phyloP scores from a whole-genome alignment of 352 stramenopile genomes.

The Phytophthora meadii region DNA sequence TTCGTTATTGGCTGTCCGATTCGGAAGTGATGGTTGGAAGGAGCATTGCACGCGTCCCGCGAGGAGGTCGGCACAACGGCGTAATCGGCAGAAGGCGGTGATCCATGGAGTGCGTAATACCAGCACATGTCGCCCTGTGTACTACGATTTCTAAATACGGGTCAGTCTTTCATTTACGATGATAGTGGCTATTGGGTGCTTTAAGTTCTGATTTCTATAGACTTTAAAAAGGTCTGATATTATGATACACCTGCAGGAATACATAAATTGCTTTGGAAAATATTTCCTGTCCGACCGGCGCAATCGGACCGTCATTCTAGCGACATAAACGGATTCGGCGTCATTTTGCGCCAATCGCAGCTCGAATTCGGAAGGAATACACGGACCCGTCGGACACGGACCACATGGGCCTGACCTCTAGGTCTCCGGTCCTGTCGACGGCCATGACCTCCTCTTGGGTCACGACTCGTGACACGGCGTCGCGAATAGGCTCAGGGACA shows the following conservation, averaged over 20 bases:
- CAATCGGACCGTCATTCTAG: constrained; percentile 3
- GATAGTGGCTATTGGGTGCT: no score
- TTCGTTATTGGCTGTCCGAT: neutral
- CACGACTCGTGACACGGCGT: no score
- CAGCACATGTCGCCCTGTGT: neutral
- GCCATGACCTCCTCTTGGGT: no score
- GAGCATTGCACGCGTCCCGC: neutral
- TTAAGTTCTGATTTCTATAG: no score
- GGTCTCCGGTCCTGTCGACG: no score
- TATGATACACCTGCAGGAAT: no score
- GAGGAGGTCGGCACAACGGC: neutral
- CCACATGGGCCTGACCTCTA: no score
- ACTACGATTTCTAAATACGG: neutral
- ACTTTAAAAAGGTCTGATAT: neutral
- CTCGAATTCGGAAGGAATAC: no score
- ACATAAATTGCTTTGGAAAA: neutral
- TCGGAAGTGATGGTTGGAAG: neutral
- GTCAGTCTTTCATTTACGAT: neutral
- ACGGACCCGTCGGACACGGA: neutral
- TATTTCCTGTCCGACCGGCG: neutral
- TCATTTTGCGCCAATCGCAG: neutral
- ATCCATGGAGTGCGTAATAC: neutral
- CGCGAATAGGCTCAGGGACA: no score
- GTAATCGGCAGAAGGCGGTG: neutral
- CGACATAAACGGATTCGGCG: neutral